Evolutionary conservation across 495 filamentous ascomycete genomes (phyloP).

Genomic region (Daldinia concentrica): DNA sequence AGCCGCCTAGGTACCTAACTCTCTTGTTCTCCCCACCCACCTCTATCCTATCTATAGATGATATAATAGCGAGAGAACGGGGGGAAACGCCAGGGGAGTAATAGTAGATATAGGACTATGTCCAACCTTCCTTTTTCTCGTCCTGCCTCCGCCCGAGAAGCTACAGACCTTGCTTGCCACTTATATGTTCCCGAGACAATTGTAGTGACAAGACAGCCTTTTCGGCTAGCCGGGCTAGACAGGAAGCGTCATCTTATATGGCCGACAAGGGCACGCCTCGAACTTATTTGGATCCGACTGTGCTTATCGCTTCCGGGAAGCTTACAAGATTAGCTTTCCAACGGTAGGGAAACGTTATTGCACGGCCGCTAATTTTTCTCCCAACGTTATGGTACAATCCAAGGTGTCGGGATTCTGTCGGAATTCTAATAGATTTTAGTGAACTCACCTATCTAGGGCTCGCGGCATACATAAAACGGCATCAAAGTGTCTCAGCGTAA

Average conservation of each 20-base stretch:
- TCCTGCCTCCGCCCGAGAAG: background rate
- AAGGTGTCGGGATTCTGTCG: constrained; percentile 11
- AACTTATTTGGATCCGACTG: background rate
- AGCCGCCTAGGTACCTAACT: constrained; percentile 1
- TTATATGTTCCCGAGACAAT: background rate
- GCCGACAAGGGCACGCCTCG: background rate
- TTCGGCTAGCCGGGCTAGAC: background rate
- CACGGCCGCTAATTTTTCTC: constrained; percentile 5
- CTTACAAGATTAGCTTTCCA: constrained; percentile 9
- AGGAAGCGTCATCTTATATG: background rate
- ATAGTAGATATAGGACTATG: background rate
- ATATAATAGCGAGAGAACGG: background rate
- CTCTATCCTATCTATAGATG: background rate
- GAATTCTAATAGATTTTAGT: background rate
- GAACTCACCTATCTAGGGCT: background rate
- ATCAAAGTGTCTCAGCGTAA: background rate
- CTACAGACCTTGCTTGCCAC: background rate
- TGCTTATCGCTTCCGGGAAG: background rate
- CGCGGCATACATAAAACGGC: background rate
- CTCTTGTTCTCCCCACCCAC: background rate
- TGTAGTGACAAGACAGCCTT: constrained; percentile 4
- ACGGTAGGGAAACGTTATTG: background rate
- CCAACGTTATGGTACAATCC: background rate
- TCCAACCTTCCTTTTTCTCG: background rate
- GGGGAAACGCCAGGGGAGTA: background rate